phyloP scores from a whole-genome alignment of 2,329 filamentous ascomycete species.

The Aspergillus sp. region DNA sequence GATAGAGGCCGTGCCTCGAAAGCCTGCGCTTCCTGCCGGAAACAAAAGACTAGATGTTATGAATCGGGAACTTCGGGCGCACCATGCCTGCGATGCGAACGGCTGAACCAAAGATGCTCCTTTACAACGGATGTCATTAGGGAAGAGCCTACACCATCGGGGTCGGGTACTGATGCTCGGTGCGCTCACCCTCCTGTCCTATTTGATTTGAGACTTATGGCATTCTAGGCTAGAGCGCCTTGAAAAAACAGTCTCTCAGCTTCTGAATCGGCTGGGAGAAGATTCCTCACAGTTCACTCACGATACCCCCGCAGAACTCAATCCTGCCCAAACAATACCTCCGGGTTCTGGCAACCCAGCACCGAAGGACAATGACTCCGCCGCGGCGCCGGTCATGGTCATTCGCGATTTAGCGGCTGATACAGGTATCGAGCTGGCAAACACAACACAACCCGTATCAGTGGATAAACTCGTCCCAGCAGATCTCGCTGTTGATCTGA shows the following conservation, averaged over 20 bases:
- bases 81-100: conserved; percentile 7
- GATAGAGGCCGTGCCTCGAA: conserved; percentile 8
- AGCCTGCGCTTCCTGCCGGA: conserved; percentile 7
- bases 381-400: conserved; percentile 5
- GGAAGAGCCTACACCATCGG: neutral
- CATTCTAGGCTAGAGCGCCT: conserved; percentile 1
- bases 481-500: neutral
- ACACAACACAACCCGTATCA: neutral
- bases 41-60: conserved; percentile 11
- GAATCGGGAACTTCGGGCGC: neutral
- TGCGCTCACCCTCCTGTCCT: neutral
- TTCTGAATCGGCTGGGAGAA: conserved; percentile 7
- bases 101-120: conserved; percentile 1
- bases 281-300: neutral
- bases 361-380: neutral
- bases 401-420: conserved; percentile 9
- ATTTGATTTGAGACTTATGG: neutral
- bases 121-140: neutral
- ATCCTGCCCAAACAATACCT: neutral
- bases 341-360: neutral
- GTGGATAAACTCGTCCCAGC: neutral
- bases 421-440: conserved; percentile 1
- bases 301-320: neutral
- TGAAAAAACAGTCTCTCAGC: conserved; percentile 1
- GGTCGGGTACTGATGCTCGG: neutral